Base-by-base conservation (phyloP, 805 yeast species). In the Saturnispora kantuleensis region DNA sequence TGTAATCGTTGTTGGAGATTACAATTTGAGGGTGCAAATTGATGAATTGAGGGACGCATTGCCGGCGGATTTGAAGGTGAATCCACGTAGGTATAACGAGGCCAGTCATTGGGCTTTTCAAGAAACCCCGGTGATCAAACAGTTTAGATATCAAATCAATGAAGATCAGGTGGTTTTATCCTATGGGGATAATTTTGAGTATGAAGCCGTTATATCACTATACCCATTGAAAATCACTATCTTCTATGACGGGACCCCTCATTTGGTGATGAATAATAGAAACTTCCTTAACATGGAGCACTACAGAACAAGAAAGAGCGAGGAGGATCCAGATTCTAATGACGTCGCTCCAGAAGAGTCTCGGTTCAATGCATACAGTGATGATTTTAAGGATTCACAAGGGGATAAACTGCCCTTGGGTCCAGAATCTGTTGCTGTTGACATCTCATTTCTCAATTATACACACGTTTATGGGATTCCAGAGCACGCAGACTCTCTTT, bases 391-490 rank as follows among this genome's bases (percentile, higher is more conserved):
- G 45, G 95, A 87, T 56, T 74, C 84, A 2, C 69, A 59, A 31
- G 61, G 55, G 3, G 98, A 93, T 59, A 64, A 69, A 3, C 51
- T 84, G 10, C 86, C 88, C 7, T 64, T 84, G 34, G 95, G 95
- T 0, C 97, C 98, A 0, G 97, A 93, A 61, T 77, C 96, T 0
- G 70, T 93, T 21, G 96, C 82, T 0, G 51, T 84, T 28, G 99
- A 93, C 59, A 72, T 87, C 47, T 64, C 76, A 0, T 80, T 93
- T 51, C 57, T 63, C 3, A 79, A 77, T 1, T 81, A 70, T 52
- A 59, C 67, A 5, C 71, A 81, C 55, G 84, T 86, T 1, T 93
- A 76, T 60, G 99, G 99, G n/a, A 83, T 93, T 37, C 97, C 98
- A 0, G 98, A 93, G 62, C 98, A 93, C 57, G 90, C 97, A 0